Evolutionary conservation across 2,329 filamentous ascomycete genomes (phyloP), one percentile per base, ranked within the genome.

Genomic region (Stagonosporopsis vannaccii): DNA sequence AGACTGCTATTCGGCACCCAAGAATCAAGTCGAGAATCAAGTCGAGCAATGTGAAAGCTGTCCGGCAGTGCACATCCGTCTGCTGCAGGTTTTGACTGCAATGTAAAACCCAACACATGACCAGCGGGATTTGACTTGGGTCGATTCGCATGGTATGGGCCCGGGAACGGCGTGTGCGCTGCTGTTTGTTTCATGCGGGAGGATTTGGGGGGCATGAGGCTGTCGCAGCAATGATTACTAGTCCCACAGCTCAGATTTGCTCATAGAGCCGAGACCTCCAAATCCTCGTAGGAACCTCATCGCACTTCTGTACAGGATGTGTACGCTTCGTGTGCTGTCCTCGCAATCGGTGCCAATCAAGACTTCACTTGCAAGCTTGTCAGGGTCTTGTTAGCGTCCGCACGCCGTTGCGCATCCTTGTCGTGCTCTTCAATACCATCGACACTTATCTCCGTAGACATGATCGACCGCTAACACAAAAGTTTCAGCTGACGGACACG

Each of bases 391-490:
- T 39, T 56, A 57, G 47, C 56, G 46, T 30, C 26, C 26, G 22
- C 20, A 28, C 39, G 42, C 41, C 40, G 46, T 37, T 50, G 40
- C 45, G 6, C 33, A 50, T 51, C 55, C 46, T 48, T 46, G 47
- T 45, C 44, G 20, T 53, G 28, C 35, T 36, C 52, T 55, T 58
- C 52, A 44, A 45, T 42, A 49, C 43, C 37, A 47, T 23, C 44
- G 42, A 43, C 36, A 39, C 6, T 32, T 41, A 46, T 56, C 32
- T 47, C 43, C 55, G 51, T 50, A 52, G 52, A 23, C 35, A 64
- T 67, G 63, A 68, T 62, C 58, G 49, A 50, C 49, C 47, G 54
- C 61, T 65, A 61, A 65, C 42, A 59, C 32, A 17, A 47, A 36
- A 50, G 26, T 20, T 42, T 37, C 44, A 33, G 58, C 61, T 62